Percentiles rank a stretch among this genome's conserved stretches.
Evolutionary conservation across 73 alveolate species (phyloP).

Genomic region (Breviolum minutum): DNA sequence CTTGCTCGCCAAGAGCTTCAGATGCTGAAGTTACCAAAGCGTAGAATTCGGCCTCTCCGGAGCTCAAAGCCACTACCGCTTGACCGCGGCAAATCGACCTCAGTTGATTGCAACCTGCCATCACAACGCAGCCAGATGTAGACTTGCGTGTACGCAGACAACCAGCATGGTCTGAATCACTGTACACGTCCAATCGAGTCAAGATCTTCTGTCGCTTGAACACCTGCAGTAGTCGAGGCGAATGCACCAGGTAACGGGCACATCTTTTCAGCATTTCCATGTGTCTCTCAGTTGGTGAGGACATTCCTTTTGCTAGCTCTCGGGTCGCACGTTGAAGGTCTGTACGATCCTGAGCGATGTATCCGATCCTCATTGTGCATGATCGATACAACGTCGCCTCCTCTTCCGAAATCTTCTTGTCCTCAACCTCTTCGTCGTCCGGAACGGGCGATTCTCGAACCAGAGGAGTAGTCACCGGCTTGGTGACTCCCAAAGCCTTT

Average conservation of each 20-base stretch:
- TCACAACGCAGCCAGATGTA: background rate
- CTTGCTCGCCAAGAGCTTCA: constrained; percentile 11
- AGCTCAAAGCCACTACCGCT: background rate
- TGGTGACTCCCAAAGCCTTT: background rate
- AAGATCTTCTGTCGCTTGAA: background rate
- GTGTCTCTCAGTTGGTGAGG: background rate
- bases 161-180: constrained; percentile 7
- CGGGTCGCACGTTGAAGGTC: constrained; percentile 4
- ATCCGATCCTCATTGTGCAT: background rate
- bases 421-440: background rate
- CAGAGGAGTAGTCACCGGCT: constrained; percentile 1
- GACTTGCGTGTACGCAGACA: background rate
- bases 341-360: constrained; percentile 3
- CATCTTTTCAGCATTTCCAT: constrained; percentile 10
- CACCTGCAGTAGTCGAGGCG: background rate
- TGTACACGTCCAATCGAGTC: background rate
- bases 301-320: constrained; percentile 12
- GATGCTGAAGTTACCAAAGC: background rate
- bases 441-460: background rate
- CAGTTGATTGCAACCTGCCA: background rate
- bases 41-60: constrained; percentile 6
- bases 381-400: background rate
- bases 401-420: background rate
- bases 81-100: background rate
- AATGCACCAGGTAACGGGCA: background rate